Evolutionary conservation across 2,329 filamentous ascomycete genomes (phyloP), one percentile per base, ranked within the genome.

Genomic region (Chrysoporthe austroafricana): DNA sequence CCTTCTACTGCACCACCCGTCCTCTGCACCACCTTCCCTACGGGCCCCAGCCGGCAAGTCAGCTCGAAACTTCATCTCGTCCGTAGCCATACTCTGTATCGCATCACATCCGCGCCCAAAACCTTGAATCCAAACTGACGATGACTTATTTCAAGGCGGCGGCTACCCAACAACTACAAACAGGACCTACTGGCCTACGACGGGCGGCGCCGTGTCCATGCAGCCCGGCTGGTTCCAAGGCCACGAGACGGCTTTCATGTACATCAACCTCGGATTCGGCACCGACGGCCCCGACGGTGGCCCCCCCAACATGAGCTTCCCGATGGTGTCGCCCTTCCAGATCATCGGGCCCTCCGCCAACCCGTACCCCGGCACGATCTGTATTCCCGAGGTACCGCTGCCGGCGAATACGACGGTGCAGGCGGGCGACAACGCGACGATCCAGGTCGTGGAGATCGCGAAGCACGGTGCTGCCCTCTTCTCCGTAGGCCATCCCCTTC

Each of bases 191-290:
- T 98, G 96, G 96, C 94, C 96, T 18, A 85, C 93, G 62, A 87
- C 82, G 42, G 96, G 96, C 73, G 96, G 96, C 70, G 93, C 94
- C n/a, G 76, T 99, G 69, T 87, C 93, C 62, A 86, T 97, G 74
- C 95, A 98, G 76, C 96, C 96, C 0, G 96, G 95, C 75, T 98
- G 96, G 96, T 97, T 97, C 83, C 89, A 90, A 68, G 96, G 96
- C 71, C 96, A 98, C 78, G 79, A 86, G 46, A 90, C 88, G 6
- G 95, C 94, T 21, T 87, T 93, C 73, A 85, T 97, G 76, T 97
- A 97, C 81, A 83, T 98, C 80, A 98, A 98, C 82, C 85, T 98
- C 66, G 96, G 96, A 72, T 88, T 94, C 72, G 93, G 92, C 71
- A 93, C 86, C 44, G 84, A 86, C 11, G 88, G 86, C 0, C 88